Conservation (phyloP, 495 filamentous ascomycete genomes). For the Thermothielavioides terrestris region DNA sequence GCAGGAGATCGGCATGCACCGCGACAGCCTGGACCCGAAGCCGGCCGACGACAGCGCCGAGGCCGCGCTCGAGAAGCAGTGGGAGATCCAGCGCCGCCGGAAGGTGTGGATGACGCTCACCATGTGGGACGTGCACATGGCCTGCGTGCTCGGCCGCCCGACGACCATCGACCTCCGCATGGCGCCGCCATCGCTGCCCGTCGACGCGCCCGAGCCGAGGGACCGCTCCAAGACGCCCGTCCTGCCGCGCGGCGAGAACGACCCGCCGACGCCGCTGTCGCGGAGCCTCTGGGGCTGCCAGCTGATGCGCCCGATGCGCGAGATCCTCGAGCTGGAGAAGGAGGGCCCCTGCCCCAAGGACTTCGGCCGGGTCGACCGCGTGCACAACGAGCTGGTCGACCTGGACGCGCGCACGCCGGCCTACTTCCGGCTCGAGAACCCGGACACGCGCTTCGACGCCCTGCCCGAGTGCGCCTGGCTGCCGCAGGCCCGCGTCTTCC, state of each 20-base stretch:
- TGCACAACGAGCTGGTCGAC: conserved; percentile 43
- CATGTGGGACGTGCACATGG: conserved; percentile 53
- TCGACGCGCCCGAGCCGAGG: conserved; percentile 31
- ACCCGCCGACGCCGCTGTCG: conserved; percentile 38
- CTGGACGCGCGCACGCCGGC: conserved; percentile 42
- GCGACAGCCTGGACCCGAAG: conserved; percentile 36
- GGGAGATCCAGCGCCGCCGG: conserved; percentile 45
- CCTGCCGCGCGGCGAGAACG: conserved; percentile 25
- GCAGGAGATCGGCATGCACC: conserved; percentile 55
- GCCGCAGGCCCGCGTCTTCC: conserved; percentile 34
- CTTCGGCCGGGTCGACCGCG: conserved; percentile 43
- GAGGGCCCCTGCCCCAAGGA: conserved; percentile 45
- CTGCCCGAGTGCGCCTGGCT: conserved; percentile 46
- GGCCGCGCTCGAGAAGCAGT: conserved; percentile 41
- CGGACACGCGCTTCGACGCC: conserved; percentile 47
- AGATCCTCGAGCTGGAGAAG: conserved; percentile 40
- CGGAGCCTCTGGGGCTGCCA: conserved; percentile 31
- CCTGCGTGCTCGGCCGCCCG: conserved; percentile 50
- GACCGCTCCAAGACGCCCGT: conserved; percentile 28
- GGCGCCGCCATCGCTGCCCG: conserved; percentile 31
- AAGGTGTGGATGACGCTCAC: conserved; percentile 49
- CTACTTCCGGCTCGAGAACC: conserved; percentile 43
- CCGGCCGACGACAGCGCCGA: conserved; percentile 32
- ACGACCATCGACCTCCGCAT: conserved; percentile 42
- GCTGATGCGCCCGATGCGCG: conserved; percentile 25